Evolutionary conservation across 2,329 filamentous ascomycete species (phyloP).

Genomic region (Calonectria honghensis): DNA sequence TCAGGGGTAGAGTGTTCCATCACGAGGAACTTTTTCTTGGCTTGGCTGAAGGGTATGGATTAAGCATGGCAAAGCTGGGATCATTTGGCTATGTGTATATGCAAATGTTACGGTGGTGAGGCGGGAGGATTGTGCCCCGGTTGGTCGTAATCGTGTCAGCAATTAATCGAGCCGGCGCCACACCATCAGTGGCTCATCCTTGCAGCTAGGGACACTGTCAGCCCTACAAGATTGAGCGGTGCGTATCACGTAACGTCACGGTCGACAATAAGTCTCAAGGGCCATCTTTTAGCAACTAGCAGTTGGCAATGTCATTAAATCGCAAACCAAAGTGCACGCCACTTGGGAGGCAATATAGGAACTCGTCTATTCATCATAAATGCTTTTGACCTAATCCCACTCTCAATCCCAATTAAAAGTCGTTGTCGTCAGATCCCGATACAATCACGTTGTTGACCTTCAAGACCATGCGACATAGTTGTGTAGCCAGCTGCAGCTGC

Average conservation of each 20-base stretch:
- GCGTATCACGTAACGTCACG: neutral
- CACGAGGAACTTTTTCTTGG: slow-evolving; percentile 12
- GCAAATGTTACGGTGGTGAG: no score
- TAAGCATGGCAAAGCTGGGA: neutral
- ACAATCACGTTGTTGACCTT: slow-evolving; percentile 99
- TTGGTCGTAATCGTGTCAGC: slow-evolving; percentile 15
- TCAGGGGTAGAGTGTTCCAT: slow-evolving; percentile 25
- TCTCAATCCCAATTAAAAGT: slow-evolving; percentile 77
- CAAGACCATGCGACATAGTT: slow-evolving; percentile 97
- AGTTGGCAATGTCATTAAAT: slow-evolving; percentile 11
- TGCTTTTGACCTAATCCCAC: slow-evolving; percentile 54
- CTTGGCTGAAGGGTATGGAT: neutral
- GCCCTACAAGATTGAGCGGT: slow-evolving; percentile 1
- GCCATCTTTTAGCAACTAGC: slow-evolving; percentile 6
- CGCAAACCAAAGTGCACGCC: neutral
- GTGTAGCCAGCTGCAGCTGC: slow-evolving; percentile 95
- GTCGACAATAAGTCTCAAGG: slow-evolving; percentile 24
- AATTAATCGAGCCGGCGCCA: neutral
- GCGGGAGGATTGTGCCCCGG: neutral
- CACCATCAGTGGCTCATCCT: slow-evolving; percentile 15
- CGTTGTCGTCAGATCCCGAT: slow-evolving; percentile 88
- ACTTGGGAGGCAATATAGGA: slow-evolving; percentile 36
- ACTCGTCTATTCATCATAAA: slow-evolving; percentile 47
- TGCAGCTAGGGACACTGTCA: neutral
- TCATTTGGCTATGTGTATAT: no score